Evolutionary conservation across 805 yeast genomes (phyloP), one percentile per base, ranked within the genome.

Genomic region (Hanseniaspora meyeri): DNA sequence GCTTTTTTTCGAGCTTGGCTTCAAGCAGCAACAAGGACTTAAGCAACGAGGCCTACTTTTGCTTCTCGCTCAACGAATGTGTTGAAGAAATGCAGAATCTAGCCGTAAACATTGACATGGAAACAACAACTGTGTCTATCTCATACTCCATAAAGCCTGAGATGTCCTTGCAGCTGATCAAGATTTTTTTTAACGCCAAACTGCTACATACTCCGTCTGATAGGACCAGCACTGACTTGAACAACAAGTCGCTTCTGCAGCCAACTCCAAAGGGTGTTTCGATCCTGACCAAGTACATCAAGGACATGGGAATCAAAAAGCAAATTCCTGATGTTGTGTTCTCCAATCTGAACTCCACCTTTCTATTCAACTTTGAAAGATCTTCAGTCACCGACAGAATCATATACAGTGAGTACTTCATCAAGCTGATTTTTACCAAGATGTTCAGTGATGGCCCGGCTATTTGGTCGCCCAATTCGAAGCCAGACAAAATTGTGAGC

Each of bases 211-310:
- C 79, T 14, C 95, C 95, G 0, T 77, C 79, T 2, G 89, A 85
- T 60, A 71, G 91, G 62, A 87, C 95, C 0, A 65, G 85, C 45
- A 60, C 65, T 14, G 69, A 65, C 43, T 74, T 82, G 6, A 76
- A 75, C 51, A 68, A 63, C 0, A 71, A 68, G 4, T 70, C 73
- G 0, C 59, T 72, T 2, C 64, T 87, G 32, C 97, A 91, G 65
- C 95, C 96, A 4, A 87, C 96, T 0, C 89, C 97, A 0, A 91
- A 91, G 64, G 97, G 97, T 1, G 80, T 88, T 8, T 82, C 88
- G 0, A 64, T 87, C 0, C 67, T 90, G 1, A 80, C 79, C 51
- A 71, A 74, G 17, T 87, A 82, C 65, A 80, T 84, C 59, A 71
- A 73, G 51, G 77, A 72, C 43, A 67, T 75, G 49, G 95, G 89